Evolutionary conservation across 768 basidiomycete genomes (phyloP).

Genomic region (Mycena latifolia): DNA sequence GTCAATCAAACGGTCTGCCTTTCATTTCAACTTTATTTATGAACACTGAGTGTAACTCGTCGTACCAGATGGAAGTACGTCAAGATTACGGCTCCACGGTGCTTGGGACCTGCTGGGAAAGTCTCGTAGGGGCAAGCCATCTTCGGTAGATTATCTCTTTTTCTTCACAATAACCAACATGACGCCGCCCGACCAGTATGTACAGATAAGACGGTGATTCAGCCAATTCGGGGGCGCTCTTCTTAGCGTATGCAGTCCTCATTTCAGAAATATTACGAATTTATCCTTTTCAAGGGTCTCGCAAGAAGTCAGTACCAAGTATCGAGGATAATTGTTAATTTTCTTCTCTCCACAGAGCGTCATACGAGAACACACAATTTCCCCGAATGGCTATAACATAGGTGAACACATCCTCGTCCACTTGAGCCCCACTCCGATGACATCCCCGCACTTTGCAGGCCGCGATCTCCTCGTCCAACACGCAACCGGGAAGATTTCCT

Average conservation of each 20-base stretch:
- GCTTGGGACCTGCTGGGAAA: constrained; percentile 20
- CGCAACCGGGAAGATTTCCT: not conserved
- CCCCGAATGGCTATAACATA: not conserved
- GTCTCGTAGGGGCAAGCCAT: constrained; percentile 23
- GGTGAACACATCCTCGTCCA: not conserved
- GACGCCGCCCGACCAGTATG: not conserved
- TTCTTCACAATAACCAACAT: not conserved
- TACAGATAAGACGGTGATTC: constrained; percentile 9
- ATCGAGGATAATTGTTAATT: too few relatives aligned
- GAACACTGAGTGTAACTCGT: too few relatives aligned
- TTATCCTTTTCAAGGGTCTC: constrained; percentile 12
- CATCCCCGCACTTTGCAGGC: not conserved
- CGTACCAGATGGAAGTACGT: constrained; percentile 11
- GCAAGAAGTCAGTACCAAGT: constrained; percentile 8
- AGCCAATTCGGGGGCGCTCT: constrained; percentile 22
- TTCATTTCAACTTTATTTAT: not conserved
- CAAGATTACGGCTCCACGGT: constrained; percentile 5
- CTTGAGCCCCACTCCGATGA: not conserved
- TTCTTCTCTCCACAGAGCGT: not conserved
- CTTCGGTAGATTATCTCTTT: not conserved
- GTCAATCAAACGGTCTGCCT: constrained; percentile 13
- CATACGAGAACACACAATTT: constrained; percentile 2
- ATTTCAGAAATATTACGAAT: not conserved
- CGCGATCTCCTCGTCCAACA: constrained; percentile 24
- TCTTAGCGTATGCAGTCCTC: constrained; percentile 19